Evolutionary conservation across 2,329 filamentous ascomycete species (phyloP).

Genomic region (Trichocomaceae sp.): DNA sequence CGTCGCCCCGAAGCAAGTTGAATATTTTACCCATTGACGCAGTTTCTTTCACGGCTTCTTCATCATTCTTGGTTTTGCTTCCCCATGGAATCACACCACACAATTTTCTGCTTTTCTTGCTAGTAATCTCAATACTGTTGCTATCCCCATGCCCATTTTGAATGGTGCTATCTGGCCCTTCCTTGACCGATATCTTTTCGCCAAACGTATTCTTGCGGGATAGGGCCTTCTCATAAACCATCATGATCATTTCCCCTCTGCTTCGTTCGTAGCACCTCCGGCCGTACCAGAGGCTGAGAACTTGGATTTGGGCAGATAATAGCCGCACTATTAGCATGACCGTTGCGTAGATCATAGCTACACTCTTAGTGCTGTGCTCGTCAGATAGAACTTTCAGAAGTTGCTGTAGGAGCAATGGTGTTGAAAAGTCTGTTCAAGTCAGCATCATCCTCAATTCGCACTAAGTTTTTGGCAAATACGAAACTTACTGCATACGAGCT

Average conservation of each 20-base stretch:
- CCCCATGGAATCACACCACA: conserved; percentile 10
- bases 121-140: conserved; percentile 18
- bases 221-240: conserved; percentile 73
- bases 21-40: conserved; percentile 87
- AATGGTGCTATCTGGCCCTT: conserved; percentile 17
- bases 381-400: conserved; percentile 62
- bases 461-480: not conserved
- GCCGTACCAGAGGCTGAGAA: conserved; percentile 74
- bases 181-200: conserved; percentile 26
- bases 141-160: conserved; percentile 12
- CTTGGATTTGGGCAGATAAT: conserved; percentile 56
- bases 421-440: conserved; percentile 44
- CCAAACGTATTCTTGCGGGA: conserved; percentile 54
- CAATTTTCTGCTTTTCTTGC: conserved; percentile 8
- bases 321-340: conserved; percentile 57
- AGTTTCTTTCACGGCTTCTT: conserved; percentile 43
- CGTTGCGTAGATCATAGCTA: conserved; percentile 59
- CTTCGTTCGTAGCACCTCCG: conserved; percentile 77
- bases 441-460: conserved; percentile 14
- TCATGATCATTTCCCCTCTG: conserved; percentile 77
- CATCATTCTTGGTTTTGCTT: conserved; percentile 20
- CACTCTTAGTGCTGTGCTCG: conserved; percentile 43
- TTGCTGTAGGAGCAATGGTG: conserved; percentile 65
- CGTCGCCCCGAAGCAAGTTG: conserved; percentile 65
- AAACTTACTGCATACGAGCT: conserved; percentile 49